phyloP scores from a whole-genome alignment of 768 basidiomycete genomes.

The Kondoa malvinella region DNA sequence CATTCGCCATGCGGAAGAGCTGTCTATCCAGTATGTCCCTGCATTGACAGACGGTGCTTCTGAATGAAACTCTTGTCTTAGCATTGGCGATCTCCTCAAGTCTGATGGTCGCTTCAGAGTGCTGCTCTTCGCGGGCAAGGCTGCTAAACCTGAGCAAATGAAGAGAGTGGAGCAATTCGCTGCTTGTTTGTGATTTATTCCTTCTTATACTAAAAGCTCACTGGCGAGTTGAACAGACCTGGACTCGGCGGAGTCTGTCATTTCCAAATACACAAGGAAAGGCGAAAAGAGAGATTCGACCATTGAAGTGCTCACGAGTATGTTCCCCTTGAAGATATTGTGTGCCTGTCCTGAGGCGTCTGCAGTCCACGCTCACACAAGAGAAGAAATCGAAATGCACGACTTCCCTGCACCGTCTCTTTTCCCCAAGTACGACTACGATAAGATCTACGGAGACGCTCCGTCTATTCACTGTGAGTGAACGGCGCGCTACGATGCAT shows the following conservation, averaged over 20 bases:
- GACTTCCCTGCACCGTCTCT: conserved; percentile 16
- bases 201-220: not conserved
- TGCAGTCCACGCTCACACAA: conserved; percentile 15
- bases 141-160: conserved; percentile 19
- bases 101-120: conserved; percentile 23
- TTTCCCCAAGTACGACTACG: conserved; percentile 19
- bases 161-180: conserved; percentile 19
- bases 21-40: conserved; percentile 13
- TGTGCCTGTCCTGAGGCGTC: not conserved
- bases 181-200: conserved; percentile 9
- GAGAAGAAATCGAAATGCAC: conserved; percentile 19
- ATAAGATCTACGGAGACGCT: conserved; percentile 18
- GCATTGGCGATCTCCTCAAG: conserved; percentile 12
- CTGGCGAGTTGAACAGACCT: conserved; percentile 17
- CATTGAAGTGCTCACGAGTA: conserved; percentile 32
- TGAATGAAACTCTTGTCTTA: not conserved
- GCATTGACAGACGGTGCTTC: not conserved
- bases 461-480: conserved; percentile 16
- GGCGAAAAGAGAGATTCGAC: conserved; percentile 10
- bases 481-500: not conserved
- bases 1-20: conserved; percentile 20
- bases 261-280: conserved; percentile 26
- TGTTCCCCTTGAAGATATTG: not conserved
- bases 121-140: conserved; percentile 25
- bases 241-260: conserved; percentile 21